Evolutionary conservation across 331 rosid species (phyloP), one percentile per base, ranked within the genome.

Genomic region (Quercus phellos): DNA sequence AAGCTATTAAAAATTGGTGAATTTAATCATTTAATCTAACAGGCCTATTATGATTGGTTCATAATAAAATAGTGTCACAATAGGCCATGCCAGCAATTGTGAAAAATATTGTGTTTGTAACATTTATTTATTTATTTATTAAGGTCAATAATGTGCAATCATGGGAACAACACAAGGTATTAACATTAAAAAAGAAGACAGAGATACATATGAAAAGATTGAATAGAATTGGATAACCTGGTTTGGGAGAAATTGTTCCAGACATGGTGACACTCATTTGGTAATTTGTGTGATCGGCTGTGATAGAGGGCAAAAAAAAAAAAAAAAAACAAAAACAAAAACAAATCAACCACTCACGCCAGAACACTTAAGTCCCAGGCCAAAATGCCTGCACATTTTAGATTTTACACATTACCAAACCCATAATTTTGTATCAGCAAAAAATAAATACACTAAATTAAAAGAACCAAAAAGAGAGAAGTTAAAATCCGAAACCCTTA

Each of bases 311-410:
- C 12, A 4, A 14, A 17, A 32, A 21, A 63, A 68, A 38, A 7
- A 38, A 7, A 35, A 61, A 73, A 73, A 78, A 83, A 11, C n/a
- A 46, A 46, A 10, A 46, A 0, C 26, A 24, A 24, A 24, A 24
- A 24, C 26, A 46, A 83, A 85, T 82, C 85, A 90, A 88, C 78
- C 88, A 80, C 81, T 89, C 91, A 88, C 75, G 86, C 86, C 84
- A 81, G 64, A 80, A 76, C 77, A 60, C 63, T 63, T 54, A 67
- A 79, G 76, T 56, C 82, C 82, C 87, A 58, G 22, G 63, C 84
- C 87, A 90, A 72, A 83, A 75, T 87, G 85, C 89, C 96, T 82
- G 81, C 88, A 82, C 64, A 79, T 83, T 84, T 30, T 46, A 46
- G 51, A 46, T 38, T 38, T 38, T 38, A 24, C 46, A 68, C 79